Evolutionary conservation across 257 asterid species (phyloP), one percentile per base, ranked within the genome.

Genomic region (Misopates orontium): DNA sequence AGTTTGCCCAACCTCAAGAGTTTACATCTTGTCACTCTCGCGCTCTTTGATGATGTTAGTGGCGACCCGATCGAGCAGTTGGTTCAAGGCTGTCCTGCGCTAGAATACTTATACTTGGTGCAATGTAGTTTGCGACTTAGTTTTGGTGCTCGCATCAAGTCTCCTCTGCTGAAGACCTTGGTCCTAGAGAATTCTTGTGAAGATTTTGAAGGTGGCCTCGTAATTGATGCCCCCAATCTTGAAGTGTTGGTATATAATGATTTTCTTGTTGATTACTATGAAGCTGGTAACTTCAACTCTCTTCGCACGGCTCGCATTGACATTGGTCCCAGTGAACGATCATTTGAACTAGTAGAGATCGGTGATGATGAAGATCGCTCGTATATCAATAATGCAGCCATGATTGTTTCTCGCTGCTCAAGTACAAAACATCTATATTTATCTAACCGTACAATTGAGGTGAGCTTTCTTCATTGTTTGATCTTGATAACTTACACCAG

Each of bases 221-320:
- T 13, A 12, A 15, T 57, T 8, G 16, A 57, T n/a, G 41, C 45
- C 47, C 47, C 47, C 1, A 57, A 57, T 31, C 47, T 57, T 57
- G 15, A 57, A 40, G 15, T 4, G 8, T 57, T 55, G 60, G 11
- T 55, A 24, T 6, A 22, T n/a, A 9, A 55, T 10, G 20, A 14
- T 1, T 11, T n/a, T 28, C 36, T 28, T 7, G 36, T 7, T 28
- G 7, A 0, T 24, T 12, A 25, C 22, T 14, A n/a, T 16, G 7
- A 0, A 4, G 8, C 14, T 6, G 5, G 22, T 32, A 5, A 13
- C 24, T 31, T 52, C 28, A 20, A 25, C 36, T 28, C 36, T 28
- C 36, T 28, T 28, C 36, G 36, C 3, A 28, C 36, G 48, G 16
- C 54, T 56, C 63, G 16, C 16, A 25, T 60, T 62, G 68, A 31